phyloP scores from a whole-genome alignment of 1,284 basidiomycete genomes.

The Sphagnurus paluster region DNA sequence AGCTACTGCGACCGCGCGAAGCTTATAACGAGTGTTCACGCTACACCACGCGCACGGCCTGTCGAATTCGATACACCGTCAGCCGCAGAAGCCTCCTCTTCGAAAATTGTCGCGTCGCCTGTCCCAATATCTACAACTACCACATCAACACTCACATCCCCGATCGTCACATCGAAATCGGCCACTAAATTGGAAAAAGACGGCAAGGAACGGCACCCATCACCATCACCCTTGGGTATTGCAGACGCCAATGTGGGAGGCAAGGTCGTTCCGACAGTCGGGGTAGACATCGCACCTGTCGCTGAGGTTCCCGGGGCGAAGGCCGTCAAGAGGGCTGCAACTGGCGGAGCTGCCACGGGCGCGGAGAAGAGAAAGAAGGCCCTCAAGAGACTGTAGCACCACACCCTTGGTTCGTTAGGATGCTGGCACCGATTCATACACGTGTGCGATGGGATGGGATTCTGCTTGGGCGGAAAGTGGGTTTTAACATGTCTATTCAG shows the following conservation, averaged over 20 bases:
- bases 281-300: conserved; percentile 29
- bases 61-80: conserved; percentile 63
- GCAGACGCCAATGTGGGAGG: conserved; percentile 65
- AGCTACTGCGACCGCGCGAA: conserved; percentile 81
- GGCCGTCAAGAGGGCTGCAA: conserved; percentile 67
- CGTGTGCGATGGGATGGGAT: no score
- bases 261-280: conserved; percentile 32
- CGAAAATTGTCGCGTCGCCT: conserved; percentile 20
- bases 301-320: conserved; percentile 45
- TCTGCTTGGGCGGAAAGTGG: no score
- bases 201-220: conserved; percentile 57
- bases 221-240: conserved; percentile 63
- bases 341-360: conserved; percentile 46
- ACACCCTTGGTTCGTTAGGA: no score
- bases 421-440: no score
- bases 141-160: conserved; percentile 17
- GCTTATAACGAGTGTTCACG: conserved; percentile 85
- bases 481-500: no score
- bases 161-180: conserved; percentile 15
- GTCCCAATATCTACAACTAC: conserved; percentile 20
- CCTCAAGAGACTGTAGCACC: conserved; percentile 74
- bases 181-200: conserved; percentile 40
- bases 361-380: conserved; percentile 85
- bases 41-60: conserved; percentile 68
- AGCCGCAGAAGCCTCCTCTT: conserved; percentile 23